These are phyloP conservation scores for Amanita brunnescens DNA, from an alignment of 768 basidiomycete species.

Conservation along the genomic window DNA sequence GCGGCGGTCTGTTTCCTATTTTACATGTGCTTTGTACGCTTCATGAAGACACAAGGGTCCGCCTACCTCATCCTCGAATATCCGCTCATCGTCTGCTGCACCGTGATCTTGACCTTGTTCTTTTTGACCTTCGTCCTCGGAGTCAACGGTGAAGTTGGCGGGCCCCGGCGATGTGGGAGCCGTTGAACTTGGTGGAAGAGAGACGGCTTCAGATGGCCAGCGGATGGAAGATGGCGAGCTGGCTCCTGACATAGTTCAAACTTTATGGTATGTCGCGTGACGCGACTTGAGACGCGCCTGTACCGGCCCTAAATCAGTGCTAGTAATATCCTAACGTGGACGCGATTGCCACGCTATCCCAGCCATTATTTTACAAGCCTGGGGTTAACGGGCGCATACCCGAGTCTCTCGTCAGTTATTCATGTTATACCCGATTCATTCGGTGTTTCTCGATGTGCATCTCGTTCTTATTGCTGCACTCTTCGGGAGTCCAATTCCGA, in stretches of 20 bases:
- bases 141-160: neutral
- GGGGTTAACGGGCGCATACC: no score
- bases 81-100: neutral
- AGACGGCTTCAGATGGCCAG: neutral
- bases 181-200: conserved; percentile 1
- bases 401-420: no score
- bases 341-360: no score
- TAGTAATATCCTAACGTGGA: neutral
- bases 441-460: no score
- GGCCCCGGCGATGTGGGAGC: conserved; percentile 1
- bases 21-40: neutral
- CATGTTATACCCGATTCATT: no score
- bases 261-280: no score
- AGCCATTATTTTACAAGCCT: no score
- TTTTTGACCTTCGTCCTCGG: neutral
- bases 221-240: neutral
- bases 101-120: neutral
- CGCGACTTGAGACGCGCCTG: neutral
- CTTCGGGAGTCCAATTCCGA: no score
- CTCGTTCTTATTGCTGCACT: no score
- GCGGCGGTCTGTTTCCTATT: conserved; percentile 41
- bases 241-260: neutral
- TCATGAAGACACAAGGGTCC: neutral
- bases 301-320: neutral
- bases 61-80: conserved; percentile 6